These are phyloP conservation scores for Logfia minima DNA, from an alignment of 129 eudicot genomes.

Conservation along the genomic window DNA sequence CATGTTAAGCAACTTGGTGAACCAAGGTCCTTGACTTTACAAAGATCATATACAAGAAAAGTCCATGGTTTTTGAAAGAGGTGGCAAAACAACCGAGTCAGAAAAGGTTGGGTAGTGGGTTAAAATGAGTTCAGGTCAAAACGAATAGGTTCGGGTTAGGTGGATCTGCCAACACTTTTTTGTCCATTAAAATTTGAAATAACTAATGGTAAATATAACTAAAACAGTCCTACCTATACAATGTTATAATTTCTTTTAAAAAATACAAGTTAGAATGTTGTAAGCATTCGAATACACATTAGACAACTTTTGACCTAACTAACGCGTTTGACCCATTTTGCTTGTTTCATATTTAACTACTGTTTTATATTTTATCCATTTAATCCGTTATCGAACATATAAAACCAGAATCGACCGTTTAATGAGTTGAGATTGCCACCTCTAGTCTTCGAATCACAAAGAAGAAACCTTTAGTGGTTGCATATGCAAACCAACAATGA, in stretches of 20 bases:
- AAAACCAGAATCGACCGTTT: background rate
- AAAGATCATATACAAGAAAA: background rate
- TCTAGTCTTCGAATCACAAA: background rate
- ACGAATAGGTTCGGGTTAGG: background rate
- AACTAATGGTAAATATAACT: too few relatives aligned
- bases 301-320: too few relatives aligned
- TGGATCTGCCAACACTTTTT: background rate
- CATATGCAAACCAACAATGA: background rate
- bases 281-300: too few relatives aligned
- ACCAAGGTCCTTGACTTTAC: constrained; percentile 2
- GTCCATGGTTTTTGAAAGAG: background rate
- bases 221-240: too few relatives aligned
- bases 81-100: background rate
- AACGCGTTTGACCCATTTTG: too few relatives aligned
- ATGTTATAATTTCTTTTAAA: too few relatives aligned
- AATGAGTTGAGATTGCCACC: background rate
- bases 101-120: background rate
- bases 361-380: background rate
- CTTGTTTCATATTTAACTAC: background rate
- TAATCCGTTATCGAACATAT: background rate
- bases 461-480: background rate
- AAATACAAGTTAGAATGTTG: too few relatives aligned
- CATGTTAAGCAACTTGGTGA: background rate
- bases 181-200: too few relatives aligned
- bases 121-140: background rate